Evolutionary conservation across 140 eudicot species (phyloP).

Genomic region (Artemisia princeps): DNA sequence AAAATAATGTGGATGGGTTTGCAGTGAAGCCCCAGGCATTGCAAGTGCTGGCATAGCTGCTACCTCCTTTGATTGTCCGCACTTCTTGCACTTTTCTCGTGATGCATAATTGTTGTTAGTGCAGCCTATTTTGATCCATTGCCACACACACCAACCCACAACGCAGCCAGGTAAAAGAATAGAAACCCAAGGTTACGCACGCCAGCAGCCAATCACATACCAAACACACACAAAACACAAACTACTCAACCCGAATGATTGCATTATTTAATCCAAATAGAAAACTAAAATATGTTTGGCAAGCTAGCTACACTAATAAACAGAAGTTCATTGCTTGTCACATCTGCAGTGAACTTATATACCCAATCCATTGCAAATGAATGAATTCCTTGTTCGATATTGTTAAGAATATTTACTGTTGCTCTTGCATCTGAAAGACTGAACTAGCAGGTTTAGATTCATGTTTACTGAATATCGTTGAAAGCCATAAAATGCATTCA

Average conservation of each 20-base stretch:
- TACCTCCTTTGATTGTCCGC: slow-evolving; percentile 93
- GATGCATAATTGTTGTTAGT: slow-evolving; percentile 99
- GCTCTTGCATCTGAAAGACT: slow-evolving; percentile 4
- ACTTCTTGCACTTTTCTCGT: slow-evolving; percentile 97
- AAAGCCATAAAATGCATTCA: slow-evolving; percentile 7
- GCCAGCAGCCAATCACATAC: slow-evolving; percentile 64
- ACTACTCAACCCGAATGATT: slow-evolving; percentile 50
- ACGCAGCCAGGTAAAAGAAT: slow-evolving; percentile 59
- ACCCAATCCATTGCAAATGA: background rate
- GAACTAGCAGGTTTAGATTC: slow-evolving; percentile 2
- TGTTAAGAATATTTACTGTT: background rate
- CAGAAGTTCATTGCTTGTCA: slow-evolving; percentile 15
- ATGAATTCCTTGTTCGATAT: slow-evolving; percentile 12
- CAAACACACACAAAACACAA: slow-evolving; percentile 56
- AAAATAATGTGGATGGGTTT: slow-evolving; percentile 75
- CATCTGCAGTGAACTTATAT: too few species aligned
- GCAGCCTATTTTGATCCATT: slow-evolving; percentile 84
- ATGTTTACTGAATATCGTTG: background rate
- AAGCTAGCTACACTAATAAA: slow-evolving; percentile 5
- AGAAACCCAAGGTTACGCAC: slow-evolving; percentile 70
- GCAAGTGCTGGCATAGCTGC: slow-evolving; percentile 95
- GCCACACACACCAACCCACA: slow-evolving; percentile 84
- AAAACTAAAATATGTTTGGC: background rate
- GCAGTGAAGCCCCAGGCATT: slow-evolving; percentile 70
- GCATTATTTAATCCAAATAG: slow-evolving; percentile 8